Base-by-base conservation (phyloP, 1,284 basidiomycete genomes). In the Pisolithus thermaeus region DNA sequence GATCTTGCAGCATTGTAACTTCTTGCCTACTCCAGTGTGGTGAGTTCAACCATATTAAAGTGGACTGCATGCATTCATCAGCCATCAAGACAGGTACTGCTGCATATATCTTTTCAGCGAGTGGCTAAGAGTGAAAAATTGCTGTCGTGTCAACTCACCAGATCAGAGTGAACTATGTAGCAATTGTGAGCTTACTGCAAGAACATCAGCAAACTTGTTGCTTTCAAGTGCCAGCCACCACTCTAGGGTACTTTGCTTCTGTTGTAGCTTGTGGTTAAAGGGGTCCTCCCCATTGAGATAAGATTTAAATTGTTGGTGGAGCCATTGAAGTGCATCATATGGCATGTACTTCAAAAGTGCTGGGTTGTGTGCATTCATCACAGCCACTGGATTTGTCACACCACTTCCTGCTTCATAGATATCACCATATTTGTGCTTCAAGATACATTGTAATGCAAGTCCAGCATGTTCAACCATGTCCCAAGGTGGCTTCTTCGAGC, bases 141-240 rank as follows among this genome's bases (percentile, higher is more conserved):
- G 23, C 5, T 20, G 18, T 25, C 7, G 27, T 43, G 20, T 23
- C 20, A 16, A 25, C 6, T 43, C 25, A 8, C 20, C 14, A 3
- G 16, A 43, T 18, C 23, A 25, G 23, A 25, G 1, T 5, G 8
- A 9, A 2, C 2, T 7, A 30, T 8, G 18, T n/a, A 32, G 38
- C 8, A 2, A 48, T 8, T 9, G n/a, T 38, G 14, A 28, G 25
- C 32, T 35, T 20, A 50, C 49, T 14, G 37, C 22, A 42, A 53
- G 49, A 11, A 53, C 52, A 20, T 37, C 44, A 20, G 32, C 35
- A 37, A 38, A 36, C 27, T 50, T 11, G n/a, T 53, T 37, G 9
- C 28, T 42, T 22, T 41, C 41, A 9, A 53, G 20, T 16, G 48
- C 48, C 16, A 18, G 16, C 52, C 48, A 53, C 48, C 37, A 53